Percentiles rank a stretch among this genome's conserved stretches.
Evolutionary conservation across 2,329 filamentous ascomycete species (phyloP).

Genomic region (Aspergillus proliferans): DNA sequence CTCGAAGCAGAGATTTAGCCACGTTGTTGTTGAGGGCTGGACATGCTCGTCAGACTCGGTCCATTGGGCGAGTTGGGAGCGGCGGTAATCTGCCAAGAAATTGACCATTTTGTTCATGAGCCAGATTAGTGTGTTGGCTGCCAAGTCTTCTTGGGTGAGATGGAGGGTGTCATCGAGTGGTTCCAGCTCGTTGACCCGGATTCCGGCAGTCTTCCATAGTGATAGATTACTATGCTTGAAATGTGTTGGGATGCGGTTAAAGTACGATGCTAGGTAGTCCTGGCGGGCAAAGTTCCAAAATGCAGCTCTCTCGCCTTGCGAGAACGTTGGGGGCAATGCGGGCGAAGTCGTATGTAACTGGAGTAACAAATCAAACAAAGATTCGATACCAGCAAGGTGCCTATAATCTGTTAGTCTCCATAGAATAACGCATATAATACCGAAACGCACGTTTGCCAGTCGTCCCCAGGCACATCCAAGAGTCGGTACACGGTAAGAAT

Average conservation of each 20-base stretch:
- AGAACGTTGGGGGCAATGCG: slow-evolving; percentile 26
- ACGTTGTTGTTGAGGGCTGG: slow-evolving; percentile 43
- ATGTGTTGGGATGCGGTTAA: slow-evolving; percentile 52
- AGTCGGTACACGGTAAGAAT: slow-evolving; percentile 60
- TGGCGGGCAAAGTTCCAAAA: slow-evolving; percentile 61
- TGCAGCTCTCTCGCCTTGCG: slow-evolving; percentile 49
- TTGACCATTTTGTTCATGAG: slow-evolving; percentile 58
- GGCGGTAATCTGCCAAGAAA: slow-evolving; percentile 54
- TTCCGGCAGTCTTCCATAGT: slow-evolving; percentile 57
- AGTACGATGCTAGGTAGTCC: slow-evolving; percentile 57
- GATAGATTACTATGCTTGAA: slow-evolving; percentile 52
- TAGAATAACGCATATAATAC: background rate
- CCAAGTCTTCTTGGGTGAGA: slow-evolving; percentile 49
- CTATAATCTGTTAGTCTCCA: slow-evolving; percentile 21
- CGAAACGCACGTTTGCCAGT: slow-evolving; percentile 47
- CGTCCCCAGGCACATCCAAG: slow-evolving; percentile 53
- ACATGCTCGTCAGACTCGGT: slow-evolving; percentile 33
- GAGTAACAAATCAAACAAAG: slow-evolving; percentile 46
- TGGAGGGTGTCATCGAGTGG: slow-evolving; percentile 37
- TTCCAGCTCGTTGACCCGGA: slow-evolving; percentile 35
- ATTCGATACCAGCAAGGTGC: slow-evolving; percentile 55
- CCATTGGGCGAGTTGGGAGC: slow-evolving; percentile 37
- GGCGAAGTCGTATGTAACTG: slow-evolving; percentile 17
- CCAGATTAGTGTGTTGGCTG: slow-evolving; percentile 57
- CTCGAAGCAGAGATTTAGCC: slow-evolving; percentile 50